phyloP scores from a whole-genome alignment of 2,329 filamentous ascomycete genomes.

The Penicillium sp. region DNA sequence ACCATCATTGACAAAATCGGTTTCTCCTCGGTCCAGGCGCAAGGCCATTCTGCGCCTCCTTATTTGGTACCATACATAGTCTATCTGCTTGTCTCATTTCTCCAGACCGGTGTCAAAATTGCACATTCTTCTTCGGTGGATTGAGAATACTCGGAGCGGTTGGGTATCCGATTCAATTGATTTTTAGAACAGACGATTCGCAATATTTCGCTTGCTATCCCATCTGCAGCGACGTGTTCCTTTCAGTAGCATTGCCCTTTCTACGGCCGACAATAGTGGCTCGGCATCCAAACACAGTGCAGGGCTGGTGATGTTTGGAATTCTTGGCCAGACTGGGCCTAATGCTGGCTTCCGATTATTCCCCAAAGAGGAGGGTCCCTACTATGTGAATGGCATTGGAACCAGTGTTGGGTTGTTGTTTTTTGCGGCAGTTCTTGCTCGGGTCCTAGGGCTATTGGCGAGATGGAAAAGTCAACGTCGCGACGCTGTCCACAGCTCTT shows the following conservation, averaged over 20 bases:
- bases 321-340: constrained; percentile 5
- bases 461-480: not conserved
- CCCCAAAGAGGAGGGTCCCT: constrained; percentile 1
- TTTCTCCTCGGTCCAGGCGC: constrained; percentile 12
- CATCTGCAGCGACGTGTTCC: constrained; percentile 1
- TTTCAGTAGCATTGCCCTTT: constrained; percentile 3
- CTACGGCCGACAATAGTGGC: constrained; percentile 10
- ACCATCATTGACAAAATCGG: constrained; percentile 17
- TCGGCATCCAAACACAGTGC: constrained; percentile 1
- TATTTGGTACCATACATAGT: constrained; percentile 2
- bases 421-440: not conserved
- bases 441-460: not conserved
- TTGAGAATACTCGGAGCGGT: not conserved
- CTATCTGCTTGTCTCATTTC: not conserved
- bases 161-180: constrained; percentile 8
- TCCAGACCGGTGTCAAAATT: not conserved
- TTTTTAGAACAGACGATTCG: constrained; percentile 1
- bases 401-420: constrained; percentile 1
- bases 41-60: constrained; percentile 9
- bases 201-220: constrained; percentile 8
- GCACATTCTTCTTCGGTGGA: not conserved
- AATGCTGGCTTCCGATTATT: constrained; percentile 6
- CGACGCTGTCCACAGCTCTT: not conserved
- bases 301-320: constrained; percentile 5
- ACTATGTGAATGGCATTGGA: not conserved